Conservation (phyloP, 1,139 yeast genomes). For the Hyphopichia burtonii region DNA sequence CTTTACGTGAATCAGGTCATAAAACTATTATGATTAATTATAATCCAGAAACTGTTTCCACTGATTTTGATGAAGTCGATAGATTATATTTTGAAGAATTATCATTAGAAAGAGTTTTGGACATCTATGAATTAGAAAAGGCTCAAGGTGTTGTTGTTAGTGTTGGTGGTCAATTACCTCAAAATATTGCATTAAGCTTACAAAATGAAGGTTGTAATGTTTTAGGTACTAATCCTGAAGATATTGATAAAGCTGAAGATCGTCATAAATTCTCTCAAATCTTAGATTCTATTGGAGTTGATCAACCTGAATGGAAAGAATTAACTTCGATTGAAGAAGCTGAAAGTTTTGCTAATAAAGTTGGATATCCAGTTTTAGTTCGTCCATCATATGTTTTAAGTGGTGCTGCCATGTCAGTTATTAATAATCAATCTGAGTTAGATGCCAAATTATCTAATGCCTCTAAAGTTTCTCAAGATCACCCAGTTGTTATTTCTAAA, state of each 20-base stretch:
- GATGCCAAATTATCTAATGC: conserved; percentile 82
- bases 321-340: conserved; percentile 85
- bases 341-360: conserved; percentile 77
- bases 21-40: conserved; percentile 97
- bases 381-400: conserved; percentile 97
- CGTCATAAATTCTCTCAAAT: conserved; percentile 97
- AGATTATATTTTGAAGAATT: conserved; percentile 94
- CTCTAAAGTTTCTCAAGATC: conserved; percentile 84
- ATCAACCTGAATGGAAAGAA: conserved; percentile 96
- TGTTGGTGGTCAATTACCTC: conserved; percentile 97
- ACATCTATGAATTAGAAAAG: conserved; percentile 89
- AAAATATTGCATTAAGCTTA: conserved; percentile 86
- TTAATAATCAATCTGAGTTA: conserved; percentile 73
- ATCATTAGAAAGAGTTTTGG: conserved; percentile 94
- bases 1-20: conserved; percentile 80
- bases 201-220: conserved; percentile 85
- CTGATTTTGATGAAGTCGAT: conserved; percentile 98
- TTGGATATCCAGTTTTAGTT: conserved; percentile 92
- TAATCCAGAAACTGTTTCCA: conserved; percentile 97
- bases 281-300: conserved; percentile 65
- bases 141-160: conserved; percentile 92
- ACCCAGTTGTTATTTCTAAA: conserved; percentile 93
- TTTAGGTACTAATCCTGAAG: conserved; percentile 91
- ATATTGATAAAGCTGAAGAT: conserved; percentile 96
- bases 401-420: conserved; percentile 99